phyloP scores from a whole-genome alignment of 2,329 filamentous ascomycete species.

The Cercospora sesami region DNA sequence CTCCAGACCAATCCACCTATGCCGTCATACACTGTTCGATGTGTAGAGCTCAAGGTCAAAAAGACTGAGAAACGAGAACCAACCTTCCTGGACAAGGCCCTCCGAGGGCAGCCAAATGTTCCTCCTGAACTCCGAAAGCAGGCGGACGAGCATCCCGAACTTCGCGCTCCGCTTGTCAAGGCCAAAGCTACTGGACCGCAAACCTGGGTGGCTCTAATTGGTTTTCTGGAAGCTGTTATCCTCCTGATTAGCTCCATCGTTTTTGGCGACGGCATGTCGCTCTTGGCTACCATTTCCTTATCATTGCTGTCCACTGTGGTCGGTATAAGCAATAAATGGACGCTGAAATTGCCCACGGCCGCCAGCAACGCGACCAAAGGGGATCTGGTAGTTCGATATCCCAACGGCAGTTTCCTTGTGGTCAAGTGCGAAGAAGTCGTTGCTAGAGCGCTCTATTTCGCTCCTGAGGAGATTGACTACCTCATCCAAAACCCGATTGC shows the following conservation, averaged over 20 bases:
- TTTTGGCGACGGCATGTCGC: constrained; percentile 52
- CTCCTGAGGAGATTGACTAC: constrained; percentile 53
- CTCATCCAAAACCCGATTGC: constrained; percentile 42
- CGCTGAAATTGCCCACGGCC: constrained; percentile 44
- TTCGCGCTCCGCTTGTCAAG: constrained; percentile 38
- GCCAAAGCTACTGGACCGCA: constrained; percentile 50
- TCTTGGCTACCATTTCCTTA: constrained; percentile 50
- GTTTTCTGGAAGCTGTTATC: constrained; percentile 45
- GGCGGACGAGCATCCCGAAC: neutral
- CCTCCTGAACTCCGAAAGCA: too few relatives aligned
- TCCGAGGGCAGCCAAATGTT: constrained; percentile 41
- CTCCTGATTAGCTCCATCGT: constrained; percentile 49
- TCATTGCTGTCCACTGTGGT: constrained; percentile 53
- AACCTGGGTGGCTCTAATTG: constrained; percentile 48
- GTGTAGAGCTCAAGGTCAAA: constrained; percentile 32
- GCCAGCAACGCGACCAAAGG: constrained; percentile 38
- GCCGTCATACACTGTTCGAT: constrained; percentile 29
- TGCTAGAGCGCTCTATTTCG: constrained; percentile 54
- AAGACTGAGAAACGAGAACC: neutral
- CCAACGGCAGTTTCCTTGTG: constrained; percentile 53
- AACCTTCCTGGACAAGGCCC: constrained; percentile 34
- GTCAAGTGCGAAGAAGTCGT: constrained; percentile 53
- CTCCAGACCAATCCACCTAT: constrained; percentile 38
- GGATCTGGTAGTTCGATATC: constrained; percentile 54
- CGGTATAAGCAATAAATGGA: constrained; percentile 54